Evolutionary conservation across 306 rosid species (phyloP), one percentile per base, ranked within the genome.

Genomic region (Quercus robur): DNA sequence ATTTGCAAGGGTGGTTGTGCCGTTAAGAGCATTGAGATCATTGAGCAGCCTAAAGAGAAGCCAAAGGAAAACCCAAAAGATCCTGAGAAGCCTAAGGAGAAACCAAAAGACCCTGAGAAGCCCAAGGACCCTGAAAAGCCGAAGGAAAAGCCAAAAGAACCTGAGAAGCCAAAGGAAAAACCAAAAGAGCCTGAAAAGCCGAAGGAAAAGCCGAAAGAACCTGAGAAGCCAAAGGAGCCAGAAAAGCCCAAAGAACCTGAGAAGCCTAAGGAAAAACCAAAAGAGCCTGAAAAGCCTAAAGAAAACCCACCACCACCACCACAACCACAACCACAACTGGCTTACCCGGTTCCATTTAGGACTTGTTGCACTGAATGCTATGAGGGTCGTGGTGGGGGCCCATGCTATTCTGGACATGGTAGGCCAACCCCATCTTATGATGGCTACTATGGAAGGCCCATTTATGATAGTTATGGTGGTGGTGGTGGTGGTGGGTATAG

Each of bases 21-120:
- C 6, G 85, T 94, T 52, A 89, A 85, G 78, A 76, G 90, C 88
- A 91, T 94, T 56, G 94, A 91, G 54, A 90, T 94, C 76, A 93
- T 90, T 6, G 78, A 84, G 31, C 77, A 80, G 9, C 57, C 84
- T 5, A 77, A 51, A 77, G 54, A 1, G 2, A 49, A 54, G 31
- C 26, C 55, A 0, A 25, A 17, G 0, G 6, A 1, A 4, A 23
- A 78, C 15, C 69, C 52, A 0, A 77, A 21, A n/a, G 28, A 30
- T 15, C 44, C 76, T 0, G 80, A 68, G 2, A 75, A 75, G 5
- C 82, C 44, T 0, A 38, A 38, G 6, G 82, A 61, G 1, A 71
- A 75, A 4, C 82, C 44, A 0, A 38, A 38, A 6, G 41, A 35
- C 0, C 0, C 44, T 35, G 63, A 11, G 74, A 85, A 17, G 1